Conservation (phyloP, 2,329 filamentous ascomycete species). For the Aspergillus amoenus region DNA sequence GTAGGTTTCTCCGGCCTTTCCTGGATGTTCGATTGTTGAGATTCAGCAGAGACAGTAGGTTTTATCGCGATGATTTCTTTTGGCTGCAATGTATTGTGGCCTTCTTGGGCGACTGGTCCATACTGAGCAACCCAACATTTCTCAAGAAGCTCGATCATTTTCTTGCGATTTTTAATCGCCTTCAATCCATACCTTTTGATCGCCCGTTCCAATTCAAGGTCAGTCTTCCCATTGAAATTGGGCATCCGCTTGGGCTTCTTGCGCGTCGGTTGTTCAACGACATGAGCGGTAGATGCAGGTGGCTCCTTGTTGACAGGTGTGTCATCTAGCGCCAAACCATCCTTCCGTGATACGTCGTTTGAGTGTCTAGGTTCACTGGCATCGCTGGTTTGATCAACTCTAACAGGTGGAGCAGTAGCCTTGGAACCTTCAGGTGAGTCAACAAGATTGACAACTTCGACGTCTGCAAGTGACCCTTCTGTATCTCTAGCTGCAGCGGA, state of each 20-base stretch:
- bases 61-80: not conserved
- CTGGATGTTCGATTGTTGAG: not conserved
- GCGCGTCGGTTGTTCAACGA: not conserved
- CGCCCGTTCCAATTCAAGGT: constrained; percentile 61
- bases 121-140: constrained; percentile 69
- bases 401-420: constrained; percentile 4
- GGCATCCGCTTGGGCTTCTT: constrained; percentile 42
- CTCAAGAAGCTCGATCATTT: constrained; percentile 69
- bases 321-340: not conserved
- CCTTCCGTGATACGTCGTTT: not conserved
- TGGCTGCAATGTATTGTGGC: constrained; percentile 19
- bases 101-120: constrained; percentile 20
- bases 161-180: constrained; percentile 63
- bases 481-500: constrained; percentile 65
- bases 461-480: constrained; percentile 63
- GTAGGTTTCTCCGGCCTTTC: not conserved
- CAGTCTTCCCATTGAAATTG: constrained; percentile 62
- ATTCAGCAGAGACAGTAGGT: not conserved
- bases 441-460: constrained; percentile 62
- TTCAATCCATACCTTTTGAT: constrained; percentile 71
- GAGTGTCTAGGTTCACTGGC: not conserved
- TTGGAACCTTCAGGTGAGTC: constrained; percentile 36
- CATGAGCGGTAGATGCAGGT: not conserved
- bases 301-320: not conserved
- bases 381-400: not conserved